Evolutionary conservation across 352 stramenopile species (phyloP).

Genomic region (Phytophthora fragariaefolia): DNA sequence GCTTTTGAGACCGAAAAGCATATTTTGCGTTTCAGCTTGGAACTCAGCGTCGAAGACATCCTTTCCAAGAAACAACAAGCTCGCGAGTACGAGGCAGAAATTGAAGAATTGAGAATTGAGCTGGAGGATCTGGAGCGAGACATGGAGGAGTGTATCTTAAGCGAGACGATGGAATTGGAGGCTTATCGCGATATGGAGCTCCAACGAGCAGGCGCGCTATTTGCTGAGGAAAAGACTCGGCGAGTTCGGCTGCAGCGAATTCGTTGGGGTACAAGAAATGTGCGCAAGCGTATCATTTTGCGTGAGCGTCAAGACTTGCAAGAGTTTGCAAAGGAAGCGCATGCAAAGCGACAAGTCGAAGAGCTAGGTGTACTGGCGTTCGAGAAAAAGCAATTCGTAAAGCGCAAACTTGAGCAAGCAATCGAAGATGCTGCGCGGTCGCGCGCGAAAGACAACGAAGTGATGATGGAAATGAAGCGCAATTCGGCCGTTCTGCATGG

Average conservation of each 20-base stretch:
- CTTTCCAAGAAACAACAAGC: slow-evolving; percentile 64
- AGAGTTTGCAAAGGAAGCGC: slow-evolving; percentile 39
- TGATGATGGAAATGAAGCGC: slow-evolving; percentile 53
- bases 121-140: slow-evolving; percentile 85
- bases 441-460: slow-evolving; percentile 50
- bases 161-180: slow-evolving; percentile 73
- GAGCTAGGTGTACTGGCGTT: slow-evolving; percentile 67
- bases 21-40: slow-evolving; percentile 66
- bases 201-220: slow-evolving; percentile 48
- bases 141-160: slow-evolving; percentile 67
- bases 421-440: slow-evolving; percentile 50
- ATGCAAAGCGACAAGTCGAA: slow-evolving; percentile 50
- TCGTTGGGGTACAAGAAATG: slow-evolving; percentile 67
- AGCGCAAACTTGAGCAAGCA: slow-evolving; percentile 52
- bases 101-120: slow-evolving; percentile 74
- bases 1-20: slow-evolving; percentile 84
- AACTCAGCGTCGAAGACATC: slow-evolving; percentile 85
- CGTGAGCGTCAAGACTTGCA: slow-evolving; percentile 49
- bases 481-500: slow-evolving; percentile 47
- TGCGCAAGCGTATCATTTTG: slow-evolving; percentile 60
- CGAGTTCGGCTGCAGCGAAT: slow-evolving; percentile 64
- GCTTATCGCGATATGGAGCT: slow-evolving; percentile 66
- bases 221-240: slow-evolving; percentile 41
- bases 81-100: slow-evolving; percentile 72
- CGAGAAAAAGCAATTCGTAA: slow-evolving; percentile 56